Evolutionary conservation across 768 basidiomycete genomes (phyloP), one percentile per base, ranked within the genome.

Genomic region (Cystofilobasidium ferigula): DNA sequence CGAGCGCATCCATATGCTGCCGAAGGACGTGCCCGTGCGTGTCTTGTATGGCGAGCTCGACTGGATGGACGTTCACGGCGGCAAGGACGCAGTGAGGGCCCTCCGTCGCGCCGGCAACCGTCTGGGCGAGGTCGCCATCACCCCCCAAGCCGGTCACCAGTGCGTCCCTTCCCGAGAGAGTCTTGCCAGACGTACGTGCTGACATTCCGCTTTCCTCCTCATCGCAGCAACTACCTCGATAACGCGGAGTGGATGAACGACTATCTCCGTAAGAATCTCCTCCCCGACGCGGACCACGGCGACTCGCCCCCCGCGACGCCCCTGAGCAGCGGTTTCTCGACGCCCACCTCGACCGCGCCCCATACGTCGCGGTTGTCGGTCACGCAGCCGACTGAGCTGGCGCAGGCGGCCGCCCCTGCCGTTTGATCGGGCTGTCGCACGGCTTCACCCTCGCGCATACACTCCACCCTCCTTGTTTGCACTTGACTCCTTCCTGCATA

Each of bases 51-150:
- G 64, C 10, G 59, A 3, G 2, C 42, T 40, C 22, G 64, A 67
- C 40, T 67, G 64, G 64, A 67, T 67, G 64, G 64, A 67, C 47
- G 32, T 13, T 1, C 38, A 60, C 26, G 64, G 64, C 22, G 64
- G 64, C 5, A 43, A 54, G 16, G 64, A 67, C 14, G 47, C 42
- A 14, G 64, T 67, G 0, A 60, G 58, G 30, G 60, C 47, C 18
- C 59, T 67, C 36, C 35, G 58, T 20, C 30, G 22, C 22, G 32
- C 22, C 34, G 64, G 64, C 36, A 67, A 67, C 32, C 36, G 45
- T 20, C 13, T 26, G 24, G 38, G 51, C 32, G 53, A 60, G 48
- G 60, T 61, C 16, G 59, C 51, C 47, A 26, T 67, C 38, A 30
- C 47, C 13, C 59, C 58, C 6, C 51, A 61, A 3, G 64, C 64